A percentile compares a stretch with the other conserved stretches of the same genome.
Conservation (phyloP, 1,284 basidiomycete genomes). For the Pulveroboletus sp. region DNA sequence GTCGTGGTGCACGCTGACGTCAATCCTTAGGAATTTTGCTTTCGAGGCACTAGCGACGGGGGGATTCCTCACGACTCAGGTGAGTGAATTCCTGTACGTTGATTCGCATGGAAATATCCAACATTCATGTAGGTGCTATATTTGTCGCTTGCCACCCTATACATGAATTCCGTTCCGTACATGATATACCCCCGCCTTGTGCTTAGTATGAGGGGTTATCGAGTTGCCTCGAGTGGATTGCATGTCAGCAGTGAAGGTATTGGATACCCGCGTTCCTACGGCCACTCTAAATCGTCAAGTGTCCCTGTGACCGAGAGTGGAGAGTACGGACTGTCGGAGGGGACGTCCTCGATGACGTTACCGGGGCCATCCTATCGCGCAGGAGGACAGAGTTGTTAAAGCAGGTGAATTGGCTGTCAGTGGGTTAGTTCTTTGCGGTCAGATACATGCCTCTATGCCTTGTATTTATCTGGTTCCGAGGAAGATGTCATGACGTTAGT, state of each 20-base stretch:
- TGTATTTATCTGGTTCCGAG: background rate
- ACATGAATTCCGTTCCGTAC: background rate
- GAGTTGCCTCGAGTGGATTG: background rate
- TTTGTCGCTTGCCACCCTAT: background rate
- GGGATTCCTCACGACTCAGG: background rate
- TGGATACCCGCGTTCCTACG: background rate
- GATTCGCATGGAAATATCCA: background rate
- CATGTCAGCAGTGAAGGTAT: background rate
- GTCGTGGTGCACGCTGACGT: background rate
- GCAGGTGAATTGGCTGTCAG: background rate
- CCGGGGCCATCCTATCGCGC: no score
- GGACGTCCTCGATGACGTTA: background rate
- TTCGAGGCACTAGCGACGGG: background rate
- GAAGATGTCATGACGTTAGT: background rate
- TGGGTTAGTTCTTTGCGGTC: background rate
- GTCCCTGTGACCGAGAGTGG: background rate
- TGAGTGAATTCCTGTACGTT: background rate
- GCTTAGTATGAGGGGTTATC: slow-evolving; percentile 2
- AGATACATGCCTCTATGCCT: background rate
- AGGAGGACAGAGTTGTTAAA: background rate
- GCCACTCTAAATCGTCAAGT: background rate
- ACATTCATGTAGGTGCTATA: background rate
- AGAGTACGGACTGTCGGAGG: background rate
- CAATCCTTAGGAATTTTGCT: slow-evolving; percentile 1
- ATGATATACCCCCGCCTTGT: slow-evolving; percentile 11